Base-by-base conservation (phyloP, 768 basidiomycete genomes). In the Boletus huronensis region DNA sequence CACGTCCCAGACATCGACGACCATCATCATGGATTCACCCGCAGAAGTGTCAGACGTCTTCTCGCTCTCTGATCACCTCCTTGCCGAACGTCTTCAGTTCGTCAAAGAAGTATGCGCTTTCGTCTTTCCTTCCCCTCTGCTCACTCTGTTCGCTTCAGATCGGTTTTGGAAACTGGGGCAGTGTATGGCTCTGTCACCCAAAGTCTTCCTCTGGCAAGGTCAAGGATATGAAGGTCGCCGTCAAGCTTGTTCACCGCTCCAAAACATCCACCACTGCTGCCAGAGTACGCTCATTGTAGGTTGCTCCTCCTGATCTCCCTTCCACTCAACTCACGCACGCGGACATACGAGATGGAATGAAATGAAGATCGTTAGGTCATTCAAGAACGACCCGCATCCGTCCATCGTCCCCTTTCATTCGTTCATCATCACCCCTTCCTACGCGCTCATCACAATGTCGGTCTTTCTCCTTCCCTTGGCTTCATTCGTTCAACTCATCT, bases 121-220 rank as follows among this genome's bases (percentile, higher is more conserved):
- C 23, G 23, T 44, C 29, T 17, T n/a, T 6, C 6, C 26, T 9
- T 6, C 0, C 28, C 13, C 11, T 28, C 50, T 32, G 13, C 49
- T 67, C 57, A 57, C 36, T 32, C 19, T 53, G 0, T 38, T 34
- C 41, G 31, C 41, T 2, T 51, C n/a, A 93, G 88, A 88, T 93
- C 74, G 92, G 92, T 31, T 91, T 82, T 66, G 92, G 93, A 40
- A 94, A 93, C 74, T 96, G 93, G 93, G 93, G 93, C 35, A 88
- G 86, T 67, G 91, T 93, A 58, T 93, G 89, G 90, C 72, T 88
- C 60, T 89, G 86, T 65, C 75, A 74, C 34, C 83, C 85, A 55
- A 89, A 83, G 70, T 75, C 75, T 23, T 75, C 50, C 61, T 72
- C 62, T 23, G 71, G 72, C 31, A 72, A 72, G 39, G 78, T 77